Conservation (phyloP, 345 rosid species). For the Gossypium australe region DNA sequence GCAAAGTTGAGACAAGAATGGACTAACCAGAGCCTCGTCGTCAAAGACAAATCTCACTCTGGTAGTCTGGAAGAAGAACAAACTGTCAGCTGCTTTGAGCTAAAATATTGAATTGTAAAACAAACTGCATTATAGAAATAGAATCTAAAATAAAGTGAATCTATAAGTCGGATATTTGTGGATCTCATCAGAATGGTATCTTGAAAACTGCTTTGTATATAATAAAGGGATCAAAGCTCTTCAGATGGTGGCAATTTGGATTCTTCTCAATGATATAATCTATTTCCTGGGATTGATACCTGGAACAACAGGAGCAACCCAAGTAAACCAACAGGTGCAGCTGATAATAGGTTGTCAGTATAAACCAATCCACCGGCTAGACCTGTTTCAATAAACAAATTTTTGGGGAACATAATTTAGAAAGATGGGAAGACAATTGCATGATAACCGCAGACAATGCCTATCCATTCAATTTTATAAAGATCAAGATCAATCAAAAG, state of each 20-base stretch:
- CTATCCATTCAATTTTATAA: background rate
- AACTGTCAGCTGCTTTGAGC: conserved; percentile 14
- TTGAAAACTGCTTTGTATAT: background rate
- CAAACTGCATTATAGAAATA: too few relatives aligned
- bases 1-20: background rate
- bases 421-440: background rate
- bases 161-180: background rate
- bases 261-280: background rate
- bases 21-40: conserved; percentile 58
- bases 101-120: background rate
- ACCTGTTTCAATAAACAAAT: conserved; percentile 35
- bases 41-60: conserved; percentile 74
- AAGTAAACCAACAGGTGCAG: conserved; percentile 65
- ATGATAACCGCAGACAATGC: background rate
- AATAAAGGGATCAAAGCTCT: background rate
- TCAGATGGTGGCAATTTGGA: background rate
- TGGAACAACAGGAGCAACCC: conserved; percentile 67
- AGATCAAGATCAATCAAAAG: background rate
- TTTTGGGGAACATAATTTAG: background rate
- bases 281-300: conserved; percentile 27
- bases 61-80: conserved; percentile 48
- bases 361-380: conserved; percentile 58
- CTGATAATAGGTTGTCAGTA: conserved; percentile 52
- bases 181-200: background rate
- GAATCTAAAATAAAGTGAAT: background rate